Evolutionary conservation across 345 rosid species (phyloP).

Genomic region (Lagerstroemia speciosa): DNA sequence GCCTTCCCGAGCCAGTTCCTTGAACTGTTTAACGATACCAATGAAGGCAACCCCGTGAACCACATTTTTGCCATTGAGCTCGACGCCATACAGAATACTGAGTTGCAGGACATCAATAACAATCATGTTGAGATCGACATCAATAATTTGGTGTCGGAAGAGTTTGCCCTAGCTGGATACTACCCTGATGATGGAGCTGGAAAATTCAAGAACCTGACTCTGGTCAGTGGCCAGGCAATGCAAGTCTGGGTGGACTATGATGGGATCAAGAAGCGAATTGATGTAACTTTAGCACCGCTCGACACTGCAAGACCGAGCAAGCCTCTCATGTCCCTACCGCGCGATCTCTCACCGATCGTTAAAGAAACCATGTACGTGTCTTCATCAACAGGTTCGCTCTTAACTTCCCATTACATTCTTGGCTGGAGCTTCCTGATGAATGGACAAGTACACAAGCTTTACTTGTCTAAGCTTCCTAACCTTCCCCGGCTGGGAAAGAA

Average conservation of each 20-base stretch:
- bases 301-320: conserved; percentile 23
- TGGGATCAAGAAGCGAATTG: conserved; percentile 15
- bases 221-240: not conserved
- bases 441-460: conserved; percentile 30
- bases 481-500: conserved; percentile 37
- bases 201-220: conserved; percentile 20
- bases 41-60: conserved; percentile 28
- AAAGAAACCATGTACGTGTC: conserved; percentile 16
- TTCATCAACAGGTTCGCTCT: conserved; percentile 43
- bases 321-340: conserved; percentile 31
- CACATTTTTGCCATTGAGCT: conserved; percentile 49
- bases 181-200: not conserved
- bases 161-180: conserved; percentile 28
- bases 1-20: conserved; percentile 28
- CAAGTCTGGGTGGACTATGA: conserved; percentile 30
- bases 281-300: conserved; percentile 41
- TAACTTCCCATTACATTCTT: conserved; percentile 34
- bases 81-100: conserved; percentile 23
- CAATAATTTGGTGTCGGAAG: conserved; percentile 26
- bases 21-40: conserved; percentile 31
- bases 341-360: conserved; percentile 34
- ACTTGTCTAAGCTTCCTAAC: conserved; percentile 43
- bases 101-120: conserved; percentile 28
- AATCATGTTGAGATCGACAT: conserved; percentile 56
- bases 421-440: conserved; percentile 66